Evolutionary conservation across 1,284 basidiomycete genomes (phyloP).

Genomic region (Neonothopanus nambi): DNA sequence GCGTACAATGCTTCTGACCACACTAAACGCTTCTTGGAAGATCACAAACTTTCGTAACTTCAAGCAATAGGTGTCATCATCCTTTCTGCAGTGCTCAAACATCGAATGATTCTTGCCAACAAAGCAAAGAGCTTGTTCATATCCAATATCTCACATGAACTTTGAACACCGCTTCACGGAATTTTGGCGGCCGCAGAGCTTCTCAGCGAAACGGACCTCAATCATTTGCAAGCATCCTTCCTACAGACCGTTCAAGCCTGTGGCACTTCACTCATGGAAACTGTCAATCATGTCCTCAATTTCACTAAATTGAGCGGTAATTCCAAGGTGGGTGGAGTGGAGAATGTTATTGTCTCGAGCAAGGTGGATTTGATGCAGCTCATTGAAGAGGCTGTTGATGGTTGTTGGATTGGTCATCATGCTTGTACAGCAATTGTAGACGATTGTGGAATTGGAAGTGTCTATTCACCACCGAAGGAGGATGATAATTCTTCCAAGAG

Average conservation of each 20-base stretch:
- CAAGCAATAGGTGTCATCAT: conserved; percentile 95
- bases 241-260: conserved; percentile 87
- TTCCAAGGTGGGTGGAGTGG: conserved; percentile 72
- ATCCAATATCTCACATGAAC: conserved; percentile 93
- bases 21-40: conserved; percentile 82
- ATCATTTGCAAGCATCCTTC: conserved; percentile 83
- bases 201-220: conserved; percentile 79
- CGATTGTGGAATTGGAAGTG: conserved; percentile 79
- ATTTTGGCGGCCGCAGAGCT: conserved; percentile 92
- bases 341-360: conserved; percentile 71
- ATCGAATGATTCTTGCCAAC: conserved; percentile 92
- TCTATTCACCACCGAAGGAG: conserved; percentile 81
- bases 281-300: conserved; percentile 95
- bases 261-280: conserved; percentile 81
- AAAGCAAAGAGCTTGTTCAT: conserved; percentile 91
- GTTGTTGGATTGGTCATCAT: conserved; percentile 92
- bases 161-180: conserved; percentile 88
- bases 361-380: conserved; percentile 85
- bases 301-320: conserved; percentile 96
- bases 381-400: conserved; percentile 92
- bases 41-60: conserved; percentile 90
- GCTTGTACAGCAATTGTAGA: conserved; percentile 70
- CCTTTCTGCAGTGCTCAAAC: conserved; percentile 88
- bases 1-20: conserved; percentile 86
- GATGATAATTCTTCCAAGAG: conserved; percentile 38